A percentile compares a stretch with the other conserved stretches of the same genome.
These are phyloP conservation scores for Santalum album DNA, from an alignment of 164 flowering plant genomes.

Conservation along the genomic window DNA sequence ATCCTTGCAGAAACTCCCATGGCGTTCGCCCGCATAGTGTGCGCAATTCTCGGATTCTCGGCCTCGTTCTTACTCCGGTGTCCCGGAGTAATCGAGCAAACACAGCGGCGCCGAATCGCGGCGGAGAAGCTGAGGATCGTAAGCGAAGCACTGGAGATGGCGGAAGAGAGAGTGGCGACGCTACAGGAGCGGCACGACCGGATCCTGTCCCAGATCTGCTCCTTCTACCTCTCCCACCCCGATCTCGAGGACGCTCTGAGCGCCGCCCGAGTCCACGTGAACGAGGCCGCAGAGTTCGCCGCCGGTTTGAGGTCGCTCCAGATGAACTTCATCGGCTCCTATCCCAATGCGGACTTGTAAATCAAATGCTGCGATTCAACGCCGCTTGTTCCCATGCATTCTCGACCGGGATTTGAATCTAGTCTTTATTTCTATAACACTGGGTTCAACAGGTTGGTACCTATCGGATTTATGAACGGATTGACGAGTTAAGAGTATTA, in stretches of 20 bases:
- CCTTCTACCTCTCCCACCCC: not conserved
- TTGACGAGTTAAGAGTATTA: too few species aligned
- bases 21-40: conserved; percentile 11
- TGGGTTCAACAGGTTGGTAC: too few species aligned
- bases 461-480: too few species aligned
- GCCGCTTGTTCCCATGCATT: too few species aligned
- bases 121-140: conserved; percentile 30
- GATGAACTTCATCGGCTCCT: not conserved
- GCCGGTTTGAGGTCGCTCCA: not conserved
- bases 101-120: conserved; percentile 13
- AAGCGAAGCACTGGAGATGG: conserved; percentile 32
- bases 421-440: too few species aligned
- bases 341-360: not conserved
- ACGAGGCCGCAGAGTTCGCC: not conserved
- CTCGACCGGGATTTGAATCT: too few species aligned
- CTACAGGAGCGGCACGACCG: not conserved
- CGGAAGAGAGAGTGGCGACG: conserved; percentile 21
- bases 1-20: too few species aligned
- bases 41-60: conserved; percentile 28
- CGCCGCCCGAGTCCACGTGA: not conserved
- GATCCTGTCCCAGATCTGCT: not conserved
- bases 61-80: conserved; percentile 24
- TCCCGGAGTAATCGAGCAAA: conserved; percentile 20
- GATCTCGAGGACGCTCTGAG: not conserved
- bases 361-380: too few species aligned